Evolutionary conservation across 2,329 filamentous ascomycete genomes (phyloP).

Genomic region (Phoma herbarum): DNA sequence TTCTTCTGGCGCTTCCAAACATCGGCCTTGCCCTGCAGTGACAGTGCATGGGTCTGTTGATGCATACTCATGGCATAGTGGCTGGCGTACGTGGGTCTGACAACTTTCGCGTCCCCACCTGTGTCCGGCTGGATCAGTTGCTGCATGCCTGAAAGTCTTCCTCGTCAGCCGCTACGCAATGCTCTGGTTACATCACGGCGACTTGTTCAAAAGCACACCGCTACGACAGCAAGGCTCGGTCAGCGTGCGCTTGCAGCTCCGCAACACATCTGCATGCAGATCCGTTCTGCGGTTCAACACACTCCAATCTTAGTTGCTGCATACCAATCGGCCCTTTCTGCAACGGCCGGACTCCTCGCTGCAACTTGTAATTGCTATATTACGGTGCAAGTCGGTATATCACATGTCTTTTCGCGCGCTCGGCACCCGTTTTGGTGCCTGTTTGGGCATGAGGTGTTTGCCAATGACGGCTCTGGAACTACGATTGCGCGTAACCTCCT

Average conservation of each 20-base stretch:
- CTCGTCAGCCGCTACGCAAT: conserved; percentile 18
- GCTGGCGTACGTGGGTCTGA: conserved; percentile 24
- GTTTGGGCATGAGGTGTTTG: not conserved
- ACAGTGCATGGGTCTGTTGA: conserved; percentile 27
- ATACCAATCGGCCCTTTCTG: conserved; percentile 15
- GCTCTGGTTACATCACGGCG: not conserved
- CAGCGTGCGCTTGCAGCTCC: conserved; percentile 5
- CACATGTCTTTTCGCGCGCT: conserved; percentile 3
- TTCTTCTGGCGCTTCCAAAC: conserved; percentile 26
- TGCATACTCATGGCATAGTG: conserved; percentile 33
- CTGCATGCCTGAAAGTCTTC: conserved; percentile 12
- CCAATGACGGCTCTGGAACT: not conserved
- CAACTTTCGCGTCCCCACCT: conserved; percentile 26
- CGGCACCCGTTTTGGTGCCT: not conserved
- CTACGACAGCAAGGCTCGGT: not conserved
- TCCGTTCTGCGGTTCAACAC: conserved; percentile 2
- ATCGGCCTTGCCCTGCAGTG: conserved; percentile 28
- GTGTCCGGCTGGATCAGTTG: conserved; percentile 27
- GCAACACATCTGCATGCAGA: conserved; percentile 2
- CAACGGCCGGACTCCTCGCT: conserved; percentile 1
- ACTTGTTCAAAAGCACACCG: not conserved
- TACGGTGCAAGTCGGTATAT: conserved; percentile 5
- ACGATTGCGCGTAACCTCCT: not conserved
- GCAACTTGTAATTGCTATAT: conserved; percentile 2
- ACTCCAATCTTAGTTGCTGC: conserved; percentile 5